Evolutionary conservation across 768 basidiomycete species (phyloP), one percentile per base, ranked within the genome.

Genomic region (Fomitopsis pulvina): DNA sequence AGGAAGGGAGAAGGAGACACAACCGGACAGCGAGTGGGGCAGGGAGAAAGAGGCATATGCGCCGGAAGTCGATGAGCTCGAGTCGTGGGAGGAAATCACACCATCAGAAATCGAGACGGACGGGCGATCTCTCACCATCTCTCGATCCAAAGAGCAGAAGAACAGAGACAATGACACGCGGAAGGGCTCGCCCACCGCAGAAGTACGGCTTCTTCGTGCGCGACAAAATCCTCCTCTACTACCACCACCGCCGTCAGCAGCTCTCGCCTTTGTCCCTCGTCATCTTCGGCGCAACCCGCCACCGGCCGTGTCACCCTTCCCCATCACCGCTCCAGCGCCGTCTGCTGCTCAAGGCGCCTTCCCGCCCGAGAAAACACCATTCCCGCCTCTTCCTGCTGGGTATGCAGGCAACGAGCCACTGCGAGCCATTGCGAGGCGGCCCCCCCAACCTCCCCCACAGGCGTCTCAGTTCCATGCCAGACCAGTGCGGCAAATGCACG

Each of bases 1-100:
- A 20, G 51, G 51, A 12, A 45, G 42, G 12, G 34, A 30, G 14
- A 41, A 50, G 11, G 26, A 30, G 24, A 16, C 8, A 16, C 8
- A 32, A 32, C 7, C 8, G 34, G 10, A 2, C 39, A 47, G n/a
- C 22, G 39, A 45, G 50, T 29, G 24, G 24, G 49, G 20, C 11
- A 16, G 11, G 26, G 32, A 22, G 12, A 26, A 21, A 3, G 39
- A 9, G 14, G 48, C 47, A 26, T 22, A 38, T 18, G 14, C 43
- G 18, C 27, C 16, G 20, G 28, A 39, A 8, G 16, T 10, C 18
- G 38, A 50, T 26, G 38, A 45, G 30, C 43, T 52, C 16, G 49
- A 53, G 4, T 26, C 48, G 11, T 58, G 57, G 57, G 54, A 58
- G 37, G 52, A 53, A 8, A 32, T 57, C 5, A 38, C 48, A 24